A percentile compares a stretch with the other conserved stretches of the same genome.
Evolutionary conservation across 495 filamentous ascomycete species (phyloP).

Genomic region (Tuber brumale): DNA sequence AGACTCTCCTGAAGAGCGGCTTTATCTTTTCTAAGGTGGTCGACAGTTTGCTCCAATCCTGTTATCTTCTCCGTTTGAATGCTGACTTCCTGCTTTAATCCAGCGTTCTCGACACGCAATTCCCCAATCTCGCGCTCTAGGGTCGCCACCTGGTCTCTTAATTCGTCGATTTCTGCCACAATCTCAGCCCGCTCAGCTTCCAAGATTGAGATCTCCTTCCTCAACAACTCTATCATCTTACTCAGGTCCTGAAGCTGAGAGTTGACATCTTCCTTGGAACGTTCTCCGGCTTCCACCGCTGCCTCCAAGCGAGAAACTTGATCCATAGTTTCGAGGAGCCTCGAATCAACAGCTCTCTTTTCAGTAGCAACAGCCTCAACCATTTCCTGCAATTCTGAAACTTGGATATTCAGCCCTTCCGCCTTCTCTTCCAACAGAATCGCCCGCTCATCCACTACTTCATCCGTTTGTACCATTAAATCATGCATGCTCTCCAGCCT

Average conservation of each 20-base stretch:
- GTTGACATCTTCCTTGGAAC: slow-evolving; percentile 15
- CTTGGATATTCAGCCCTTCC: slow-evolving; percentile 22
- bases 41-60: slow-evolving; percentile 12
- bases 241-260: slow-evolving; percentile 11
- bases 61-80: slow-evolving; percentile 9
- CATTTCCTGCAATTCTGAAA: slow-evolving; percentile 31
- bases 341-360: slow-evolving; percentile 12
- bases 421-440: slow-evolving; percentile 20
- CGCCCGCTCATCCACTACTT: slow-evolving; percentile 26
- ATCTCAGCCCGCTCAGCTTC: slow-evolving; percentile 23
- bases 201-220: slow-evolving; percentile 9
- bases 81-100: slow-evolving; percentile 18
- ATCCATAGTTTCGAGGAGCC: slow-evolving; percentile 7
- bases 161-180: slow-evolving; percentile 22
- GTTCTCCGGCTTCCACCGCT: slow-evolving; percentile 18
- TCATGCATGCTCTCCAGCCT: slow-evolving; percentile 28
- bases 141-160: slow-evolving; percentile 16
- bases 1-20: slow-evolving; percentile 15
- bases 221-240: slow-evolving; percentile 9
- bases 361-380: slow-evolving; percentile 13
- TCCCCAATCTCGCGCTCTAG: slow-evolving; percentile 19
- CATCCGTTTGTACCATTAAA: slow-evolving; percentile 34
- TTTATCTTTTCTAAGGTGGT: slow-evolving; percentile 26
- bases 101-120: slow-evolving; percentile 20
- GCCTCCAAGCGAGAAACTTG: slow-evolving; percentile 20